Base-by-base conservation (phyloP, 1,284 basidiomycete genomes). In the Cerioporus squamosus region DNA sequence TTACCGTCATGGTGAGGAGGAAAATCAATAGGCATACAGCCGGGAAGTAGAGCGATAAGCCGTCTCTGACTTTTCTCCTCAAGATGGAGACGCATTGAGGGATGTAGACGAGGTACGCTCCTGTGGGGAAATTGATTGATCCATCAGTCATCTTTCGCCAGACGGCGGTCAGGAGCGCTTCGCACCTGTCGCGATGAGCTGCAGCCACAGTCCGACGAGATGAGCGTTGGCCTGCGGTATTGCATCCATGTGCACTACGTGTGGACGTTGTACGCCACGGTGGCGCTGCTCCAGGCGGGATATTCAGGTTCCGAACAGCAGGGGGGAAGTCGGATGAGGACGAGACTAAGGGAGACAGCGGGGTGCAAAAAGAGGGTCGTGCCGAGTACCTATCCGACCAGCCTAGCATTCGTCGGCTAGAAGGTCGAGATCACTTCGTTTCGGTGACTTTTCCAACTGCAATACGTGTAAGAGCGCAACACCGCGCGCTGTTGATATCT, bases 131-230 rank as follows among this genome's bases (percentile, higher is more conserved):
- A 39, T 18, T 14, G 22, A 39, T 15, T 14, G 29, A 44, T 40
- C 5, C 12, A 39, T 24, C 6, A 23, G 26, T n/a, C 8, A 12
- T 20, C 14, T 20, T 20, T 17, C 6, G 12, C 5, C 12, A 24
- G 20, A 29, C 29, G n/a, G 18, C 20, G 3, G 15, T 17, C 3
- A 20, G 23, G 29, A n/a, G 24, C 18, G 31, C 14, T 5, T 36
- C 48, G 2, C 42, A 52, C 55, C 55, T 6, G 55, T 57, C 8
- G 50, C 55, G 18, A 57, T 14, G 20, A 57, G 26, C 43, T 57
- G 55, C 29, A 57, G 45, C 55, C 55, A 57, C 22, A 51, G 40
- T 10, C 55, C 55, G 29, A 57, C 20, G 9, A 57, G 45, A 39
- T 51, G 49, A n/a, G 49, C 49, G 39, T 51, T 43, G 24, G 39